A percentile compares a stretch with the other conserved stretches of the same genome.
These are phyloP conservation scores for Mycena rebaudengoi DNA, from an alignment of 768 basidiomycete genomes.

Conservation along the genomic window DNA sequence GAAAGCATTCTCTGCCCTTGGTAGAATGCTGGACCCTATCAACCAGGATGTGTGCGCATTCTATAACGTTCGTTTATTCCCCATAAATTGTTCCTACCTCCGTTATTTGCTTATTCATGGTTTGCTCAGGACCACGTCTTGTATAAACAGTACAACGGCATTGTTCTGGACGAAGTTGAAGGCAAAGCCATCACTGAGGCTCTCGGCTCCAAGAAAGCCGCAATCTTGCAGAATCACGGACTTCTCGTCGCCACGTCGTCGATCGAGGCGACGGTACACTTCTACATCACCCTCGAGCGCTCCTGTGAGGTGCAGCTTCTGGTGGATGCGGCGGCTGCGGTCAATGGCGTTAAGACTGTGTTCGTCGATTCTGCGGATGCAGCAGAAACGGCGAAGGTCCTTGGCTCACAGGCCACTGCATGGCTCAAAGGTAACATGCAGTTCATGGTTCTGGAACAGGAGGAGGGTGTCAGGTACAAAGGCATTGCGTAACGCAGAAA, in stretches of 20 bases:
- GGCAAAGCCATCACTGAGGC: slow-evolving; percentile 53
- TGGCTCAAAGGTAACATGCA: slow-evolving; percentile 49
- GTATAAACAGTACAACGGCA: slow-evolving; percentile 56
- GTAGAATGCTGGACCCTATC: slow-evolving; percentile 50
- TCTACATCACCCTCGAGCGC: slow-evolving; percentile 52
- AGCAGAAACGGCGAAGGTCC: slow-evolving; percentile 28
- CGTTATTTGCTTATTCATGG: background rate
- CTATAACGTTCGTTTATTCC: slow-evolving; percentile 37
- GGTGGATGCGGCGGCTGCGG: slow-evolving; percentile 50
- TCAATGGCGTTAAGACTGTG: slow-evolving; percentile 32
- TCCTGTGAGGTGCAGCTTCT: slow-evolving; percentile 57
- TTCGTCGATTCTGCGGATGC: slow-evolving; percentile 39
- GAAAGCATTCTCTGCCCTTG: slow-evolving; percentile 58
- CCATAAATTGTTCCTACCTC: background rate
- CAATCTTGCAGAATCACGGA: slow-evolving; percentile 56
- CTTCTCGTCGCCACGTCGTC: slow-evolving; percentile 49
- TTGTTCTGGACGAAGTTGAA: slow-evolving; percentile 57
- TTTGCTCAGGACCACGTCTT: slow-evolving; percentile 43
- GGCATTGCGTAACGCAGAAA: too few relatives aligned
- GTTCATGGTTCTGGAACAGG: slow-evolving; percentile 45
- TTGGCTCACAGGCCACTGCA: slow-evolving; percentile 39
- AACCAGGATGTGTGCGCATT: slow-evolving; percentile 56
- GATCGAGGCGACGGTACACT: slow-evolving; percentile 53
- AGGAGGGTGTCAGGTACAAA: slow-evolving; percentile 41
- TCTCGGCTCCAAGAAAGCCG: slow-evolving; percentile 50